phyloP scores from a whole-genome alignment of 306 rosid genomes.

The Dalbergia cochinchinensis region DNA sequence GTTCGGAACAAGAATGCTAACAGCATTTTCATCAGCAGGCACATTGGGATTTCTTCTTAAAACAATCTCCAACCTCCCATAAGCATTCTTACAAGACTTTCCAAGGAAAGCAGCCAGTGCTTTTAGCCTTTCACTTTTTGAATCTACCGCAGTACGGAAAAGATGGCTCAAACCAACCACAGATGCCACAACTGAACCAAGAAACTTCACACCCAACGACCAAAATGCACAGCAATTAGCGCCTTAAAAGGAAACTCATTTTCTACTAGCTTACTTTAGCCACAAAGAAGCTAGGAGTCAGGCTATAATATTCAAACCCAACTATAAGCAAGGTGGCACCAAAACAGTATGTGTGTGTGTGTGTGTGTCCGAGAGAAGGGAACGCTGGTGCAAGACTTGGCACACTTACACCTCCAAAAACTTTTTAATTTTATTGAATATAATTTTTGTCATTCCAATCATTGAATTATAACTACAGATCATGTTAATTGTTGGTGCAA shows the following conservation, averaged over 20 bases:
- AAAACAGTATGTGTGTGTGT: neutral
- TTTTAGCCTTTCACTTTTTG: constrained; percentile 66
- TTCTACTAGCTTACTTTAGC: constrained; percentile 12
- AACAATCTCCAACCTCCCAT: constrained; percentile 56
- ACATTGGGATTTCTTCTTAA: constrained; percentile 69
- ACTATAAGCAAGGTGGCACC: constrained; percentile 15
- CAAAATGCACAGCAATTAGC: constrained; percentile 49
- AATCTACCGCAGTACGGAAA: constrained; percentile 65
- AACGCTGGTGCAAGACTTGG: too few relatives aligned
- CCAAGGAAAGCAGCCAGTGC: constrained; percentile 68
- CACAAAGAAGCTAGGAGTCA: neutral
- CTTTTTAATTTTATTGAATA: too few relatives aligned
- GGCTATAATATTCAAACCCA: constrained; percentile 30
- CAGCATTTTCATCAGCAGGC: constrained; percentile 79
- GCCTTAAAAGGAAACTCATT: constrained; percentile 36
- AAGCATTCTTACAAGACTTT: constrained; percentile 54
- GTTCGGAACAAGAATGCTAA: constrained; percentile 69
- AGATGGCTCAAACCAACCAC: constrained; percentile 86
- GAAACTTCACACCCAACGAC: constrained; percentile 52
- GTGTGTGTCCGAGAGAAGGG: too few relatives aligned
- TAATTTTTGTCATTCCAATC: too few relatives aligned
- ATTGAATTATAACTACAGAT: too few relatives aligned
- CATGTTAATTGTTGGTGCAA: too few relatives aligned
- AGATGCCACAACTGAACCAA: constrained; percentile 74
- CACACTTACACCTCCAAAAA: too few relatives aligned